Evolutionary conservation across 139 green algal species (phyloP).

Genomic region (Coccomyxa sp.): DNA sequence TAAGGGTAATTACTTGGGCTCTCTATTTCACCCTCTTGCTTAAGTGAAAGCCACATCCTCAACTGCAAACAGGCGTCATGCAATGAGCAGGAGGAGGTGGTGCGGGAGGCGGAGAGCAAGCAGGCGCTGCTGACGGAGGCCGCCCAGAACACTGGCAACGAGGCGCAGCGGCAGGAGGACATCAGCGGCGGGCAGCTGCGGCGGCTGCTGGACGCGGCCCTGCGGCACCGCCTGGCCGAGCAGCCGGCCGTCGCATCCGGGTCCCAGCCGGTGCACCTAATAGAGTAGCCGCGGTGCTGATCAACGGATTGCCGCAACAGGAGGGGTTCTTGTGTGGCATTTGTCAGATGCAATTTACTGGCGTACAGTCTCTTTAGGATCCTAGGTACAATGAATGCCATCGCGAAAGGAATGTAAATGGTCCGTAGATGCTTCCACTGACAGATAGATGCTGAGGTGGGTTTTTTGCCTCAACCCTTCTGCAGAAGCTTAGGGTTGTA

Average conservation of each 20-base stretch:
- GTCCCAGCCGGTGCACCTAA: no score
- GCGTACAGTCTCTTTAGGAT: no score
- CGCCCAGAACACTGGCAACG: neutral
- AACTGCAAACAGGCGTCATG: neutral
- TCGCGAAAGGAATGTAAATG: no score
- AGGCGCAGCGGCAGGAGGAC: neutral
- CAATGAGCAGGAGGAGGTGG: conserved; percentile 12
- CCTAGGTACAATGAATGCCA: no score
- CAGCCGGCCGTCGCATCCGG: neutral
- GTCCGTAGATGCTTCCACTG: no score
- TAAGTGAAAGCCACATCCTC: neutral
- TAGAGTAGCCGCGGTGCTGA: no score
- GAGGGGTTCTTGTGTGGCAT: no score
- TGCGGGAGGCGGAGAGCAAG: conserved; percentile 13
- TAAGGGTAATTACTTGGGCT: neutral
- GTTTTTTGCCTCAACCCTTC: no score
- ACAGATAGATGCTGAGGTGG: no score
- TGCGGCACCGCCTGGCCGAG: neutral
- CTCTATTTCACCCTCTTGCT: neutral
- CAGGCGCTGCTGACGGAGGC: conserved; percentile 11
- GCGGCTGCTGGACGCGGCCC: conserved; percentile 1
- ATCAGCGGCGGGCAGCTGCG: neutral
- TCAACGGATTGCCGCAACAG: no score
- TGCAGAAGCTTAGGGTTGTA: no score
- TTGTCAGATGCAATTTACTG: no score